A percentile compares a stretch with the other conserved stretches of the same genome.
These are phyloP conservation scores for Heliosperma pusillum DNA, from an alignment of 148 eudicot species.

Conservation along the genomic window DNA sequence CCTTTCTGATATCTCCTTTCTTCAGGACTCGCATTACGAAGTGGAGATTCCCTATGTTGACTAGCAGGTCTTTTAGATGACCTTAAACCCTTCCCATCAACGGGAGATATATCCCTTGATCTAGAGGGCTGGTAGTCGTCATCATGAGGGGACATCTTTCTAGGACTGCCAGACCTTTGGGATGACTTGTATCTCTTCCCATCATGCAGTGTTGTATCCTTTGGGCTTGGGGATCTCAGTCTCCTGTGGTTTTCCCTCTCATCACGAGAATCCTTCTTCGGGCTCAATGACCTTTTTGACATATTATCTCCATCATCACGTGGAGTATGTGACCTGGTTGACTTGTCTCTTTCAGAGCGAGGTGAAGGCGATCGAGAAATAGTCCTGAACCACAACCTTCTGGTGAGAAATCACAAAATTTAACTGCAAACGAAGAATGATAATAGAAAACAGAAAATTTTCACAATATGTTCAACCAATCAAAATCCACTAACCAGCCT, in stretches of 20 bases:
- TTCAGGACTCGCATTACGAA: slow-evolving; percentile 11
- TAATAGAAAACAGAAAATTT: slow-evolving; percentile 7
- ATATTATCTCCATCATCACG: slow-evolving; percentile 40
- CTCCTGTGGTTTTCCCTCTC: slow-evolving; percentile 21
- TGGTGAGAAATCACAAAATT: not conserved
- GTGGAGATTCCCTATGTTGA: slow-evolving; percentile 23
- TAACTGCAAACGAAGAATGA: not conserved
- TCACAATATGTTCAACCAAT: not conserved
- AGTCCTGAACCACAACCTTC: slow-evolving; percentile 32
- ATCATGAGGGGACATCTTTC: slow-evolving; percentile 13
- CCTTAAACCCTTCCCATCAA: slow-evolving; percentile 9
- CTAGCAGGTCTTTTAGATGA: slow-evolving; percentile 26
- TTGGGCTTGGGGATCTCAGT: slow-evolving; percentile 22
- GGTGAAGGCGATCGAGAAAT: slow-evolving; percentile 27
- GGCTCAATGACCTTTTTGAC: slow-evolving; percentile 42
- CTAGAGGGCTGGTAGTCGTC: slow-evolving; percentile 17
- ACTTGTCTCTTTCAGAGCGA: slow-evolving; percentile 18
- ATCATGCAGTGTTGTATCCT: slow-evolving; percentile 15
- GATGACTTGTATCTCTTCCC: slow-evolving; percentile 21
- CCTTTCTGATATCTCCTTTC: slow-evolving; percentile 17
- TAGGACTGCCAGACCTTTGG: slow-evolving; percentile 35
- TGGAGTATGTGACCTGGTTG: slow-evolving; percentile 43
- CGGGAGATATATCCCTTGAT: slow-evolving; percentile 28
- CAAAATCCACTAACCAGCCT: not conserved
- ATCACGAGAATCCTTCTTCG: slow-evolving; percentile 42